These are phyloP conservation scores for thale cress (Arabidopsis thaliana) DNA, from an alignment of 345 rosid species.

Conservation along the genomic window DNA sequence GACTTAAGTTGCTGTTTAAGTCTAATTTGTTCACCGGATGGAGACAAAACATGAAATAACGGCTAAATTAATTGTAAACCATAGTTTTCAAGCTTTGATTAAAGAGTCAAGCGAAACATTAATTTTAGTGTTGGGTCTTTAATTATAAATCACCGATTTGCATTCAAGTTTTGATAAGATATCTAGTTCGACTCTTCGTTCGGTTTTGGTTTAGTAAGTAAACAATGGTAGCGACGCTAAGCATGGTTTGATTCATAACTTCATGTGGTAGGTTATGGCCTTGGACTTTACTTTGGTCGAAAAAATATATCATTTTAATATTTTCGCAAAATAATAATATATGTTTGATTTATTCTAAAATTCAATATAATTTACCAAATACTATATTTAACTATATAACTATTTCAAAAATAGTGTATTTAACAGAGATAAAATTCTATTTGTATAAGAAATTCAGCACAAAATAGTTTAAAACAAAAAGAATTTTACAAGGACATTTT, in stretches of 20 bases:
- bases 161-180: neutral
- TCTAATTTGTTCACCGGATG: constrained; percentile 30
- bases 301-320: neutral
- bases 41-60: constrained; percentile 25
- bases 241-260: neutral
- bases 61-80: constrained; percentile 20
- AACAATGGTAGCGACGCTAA: neutral
- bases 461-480: neutral
- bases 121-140: neutral
- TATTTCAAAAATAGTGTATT: neutral
- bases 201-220: constrained; percentile 8
- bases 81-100: constrained; percentile 25
- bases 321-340: neutral
- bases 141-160: neutral
- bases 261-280: constrained; percentile 5
- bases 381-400: neutral
- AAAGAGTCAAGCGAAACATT: constrained; percentile 34
- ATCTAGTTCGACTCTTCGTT: neutral
- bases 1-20: constrained; percentile 24
- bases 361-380: neutral
- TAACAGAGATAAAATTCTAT: neutral
- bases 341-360: neutral
- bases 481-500: too few species aligned
- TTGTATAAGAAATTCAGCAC: neutral
- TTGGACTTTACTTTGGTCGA: neutral